A percentile compares a stretch with the other conserved stretches of the same genome.
These are phyloP conservation scores for Madurella mycetomatis DNA, from an alignment of 2,329 filamentous ascomycete species.

Conservation along the genomic window DNA sequence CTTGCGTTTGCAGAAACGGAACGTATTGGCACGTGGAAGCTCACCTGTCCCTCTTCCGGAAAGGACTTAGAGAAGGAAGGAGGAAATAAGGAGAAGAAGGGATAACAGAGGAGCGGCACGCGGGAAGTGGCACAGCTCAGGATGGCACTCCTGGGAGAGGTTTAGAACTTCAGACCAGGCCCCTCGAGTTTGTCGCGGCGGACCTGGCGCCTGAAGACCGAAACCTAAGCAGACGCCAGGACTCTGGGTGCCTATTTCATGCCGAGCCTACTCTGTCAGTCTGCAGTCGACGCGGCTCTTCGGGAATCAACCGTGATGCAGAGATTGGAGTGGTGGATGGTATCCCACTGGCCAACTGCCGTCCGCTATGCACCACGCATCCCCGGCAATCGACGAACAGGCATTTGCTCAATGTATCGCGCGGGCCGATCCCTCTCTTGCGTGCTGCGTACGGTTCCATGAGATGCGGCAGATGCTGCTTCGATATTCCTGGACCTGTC, in stretches of 20 bases:
- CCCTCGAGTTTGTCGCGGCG: not conserved
- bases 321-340: not conserved
- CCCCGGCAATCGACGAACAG: slow-evolving; percentile 11
- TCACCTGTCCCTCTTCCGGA: slow-evolving; percentile 3
- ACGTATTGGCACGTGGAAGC: slow-evolving; percentile 13
- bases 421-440: slow-evolving; percentile 18
- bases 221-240: not conserved
- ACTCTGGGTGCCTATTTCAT: not conserved
- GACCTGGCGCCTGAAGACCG: not conserved
- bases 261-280: not conserved
- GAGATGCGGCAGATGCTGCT: slow-evolving; percentile 4
- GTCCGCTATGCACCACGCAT: slow-evolving; percentile 4
- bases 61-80: not conserved
- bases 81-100: too few species aligned
- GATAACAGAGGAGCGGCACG: not conserved
- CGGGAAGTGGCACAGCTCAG: slow-evolving; percentile 8
- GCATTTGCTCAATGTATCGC: slow-evolving; percentile 7
- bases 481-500: slow-evolving; percentile 12
- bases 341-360: not conserved
- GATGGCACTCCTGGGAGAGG: slow-evolving; percentile 1
- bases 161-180: not conserved
- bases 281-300: not conserved
- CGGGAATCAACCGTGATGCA: not conserved
- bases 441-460: not conserved
- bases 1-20: not conserved